Evolutionary conservation across 192 early-diverging fungal genomes (phyloP).

Genomic region (Gryganskiella cystojenkinii): DNA sequence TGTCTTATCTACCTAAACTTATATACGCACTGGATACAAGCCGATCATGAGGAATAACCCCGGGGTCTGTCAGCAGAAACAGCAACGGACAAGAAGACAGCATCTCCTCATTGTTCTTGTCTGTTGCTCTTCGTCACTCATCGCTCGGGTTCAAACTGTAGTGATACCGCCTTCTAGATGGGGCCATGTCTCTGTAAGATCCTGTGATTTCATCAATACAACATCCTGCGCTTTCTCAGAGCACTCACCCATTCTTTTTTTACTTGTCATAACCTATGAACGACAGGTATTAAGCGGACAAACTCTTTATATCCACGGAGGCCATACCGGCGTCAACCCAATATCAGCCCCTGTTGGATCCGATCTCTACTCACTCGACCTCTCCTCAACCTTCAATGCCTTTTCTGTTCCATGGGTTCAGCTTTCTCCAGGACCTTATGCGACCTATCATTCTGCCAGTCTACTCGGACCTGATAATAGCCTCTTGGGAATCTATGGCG

Average conservation of each 20-base stretch:
- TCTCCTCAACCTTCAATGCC: conserved; percentile 35
- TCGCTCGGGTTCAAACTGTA: neutral
- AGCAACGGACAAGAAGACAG: too few relatives aligned
- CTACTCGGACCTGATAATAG: conserved; percentile 23
- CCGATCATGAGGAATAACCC: too few relatives aligned
- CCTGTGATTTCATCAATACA: neutral
- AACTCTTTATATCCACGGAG: conserved; percentile 38
- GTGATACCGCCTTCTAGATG: conserved; percentile 39
- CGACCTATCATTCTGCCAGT: conserved; percentile 30
- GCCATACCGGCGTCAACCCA: conserved; percentile 43
- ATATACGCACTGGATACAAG: too few relatives aligned
- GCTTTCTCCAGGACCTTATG: conserved; percentile 41
- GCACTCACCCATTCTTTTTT: neutral
- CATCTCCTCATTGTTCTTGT: neutral
- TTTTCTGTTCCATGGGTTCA: conserved; percentile 41
- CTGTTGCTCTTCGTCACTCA: neutral
- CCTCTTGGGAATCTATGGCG: conserved; percentile 38
- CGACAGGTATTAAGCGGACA: conserved; percentile 30
- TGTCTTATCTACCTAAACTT: too few relatives aligned
- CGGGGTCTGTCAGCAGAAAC: too few relatives aligned
- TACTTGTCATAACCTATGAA: neutral
- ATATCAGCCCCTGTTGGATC: conserved; percentile 38
- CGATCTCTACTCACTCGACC: conserved; percentile 40
- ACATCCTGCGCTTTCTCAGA: neutral
- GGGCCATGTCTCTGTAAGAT: conserved; percentile 42